phyloP scores from a whole-genome alignment of 148 eudicot genomes.

The Spergularia bocconei region DNA sequence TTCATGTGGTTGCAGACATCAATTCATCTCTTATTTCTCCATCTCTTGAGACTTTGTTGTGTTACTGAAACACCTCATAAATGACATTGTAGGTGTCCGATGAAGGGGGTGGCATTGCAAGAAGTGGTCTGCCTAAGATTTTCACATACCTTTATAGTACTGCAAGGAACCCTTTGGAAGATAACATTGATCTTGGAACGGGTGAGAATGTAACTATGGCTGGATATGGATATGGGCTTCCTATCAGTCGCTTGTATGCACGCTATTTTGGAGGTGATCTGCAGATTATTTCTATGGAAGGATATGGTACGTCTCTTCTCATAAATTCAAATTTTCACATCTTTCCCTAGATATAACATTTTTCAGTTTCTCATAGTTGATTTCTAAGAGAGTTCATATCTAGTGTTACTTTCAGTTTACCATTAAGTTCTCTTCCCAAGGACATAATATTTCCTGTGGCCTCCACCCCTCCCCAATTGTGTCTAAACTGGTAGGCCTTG shows the following conservation, averaged over 20 bases:
- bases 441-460: not conserved
- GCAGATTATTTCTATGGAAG: constrained; percentile 97
- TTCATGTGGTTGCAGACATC: not conserved
- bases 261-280: constrained; percentile 96
- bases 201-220: constrained; percentile 75
- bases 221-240: constrained; percentile 95
- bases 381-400: not conserved
- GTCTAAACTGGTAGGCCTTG: not conserved
- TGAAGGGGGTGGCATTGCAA: constrained; percentile 98
- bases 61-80: not conserved
- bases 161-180: constrained; percentile 71
- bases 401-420: not conserved
- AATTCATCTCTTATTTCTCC: not conserved
- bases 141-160: constrained; percentile 98
- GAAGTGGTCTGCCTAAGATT: constrained; percentile 89
- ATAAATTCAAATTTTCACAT: not conserved
- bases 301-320: constrained; percentile 61
- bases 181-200: constrained; percentile 50
- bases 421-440: not conserved
- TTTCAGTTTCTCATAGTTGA: not conserved
- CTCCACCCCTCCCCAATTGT: not conserved
- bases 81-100: constrained; percentile 67
- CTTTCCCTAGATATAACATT: not conserved
- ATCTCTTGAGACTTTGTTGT: constrained; percentile 3
- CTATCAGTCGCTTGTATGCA: constrained; percentile 91